phyloP scores from a whole-genome alignment of 208 protist species.

The Acanthamoeba lenticulata region DNA sequence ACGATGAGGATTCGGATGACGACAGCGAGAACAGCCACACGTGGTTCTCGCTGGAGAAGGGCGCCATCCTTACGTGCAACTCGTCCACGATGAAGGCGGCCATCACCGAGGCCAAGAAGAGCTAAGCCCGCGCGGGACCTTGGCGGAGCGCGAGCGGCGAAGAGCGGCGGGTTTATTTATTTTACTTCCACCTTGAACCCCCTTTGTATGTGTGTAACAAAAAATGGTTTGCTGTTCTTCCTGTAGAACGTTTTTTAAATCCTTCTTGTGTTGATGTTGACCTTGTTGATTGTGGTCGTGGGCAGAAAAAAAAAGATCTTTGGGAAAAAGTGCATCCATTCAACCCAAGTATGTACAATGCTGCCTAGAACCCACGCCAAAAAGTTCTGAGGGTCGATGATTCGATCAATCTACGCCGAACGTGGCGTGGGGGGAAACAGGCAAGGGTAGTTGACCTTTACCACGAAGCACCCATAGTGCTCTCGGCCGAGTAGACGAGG shows the following conservation, averaged over 20 bases:
- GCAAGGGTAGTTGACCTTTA: not conserved
- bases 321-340: no score
- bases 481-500: slow-evolving; percentile 61
- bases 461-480: slow-evolving; percentile 7
- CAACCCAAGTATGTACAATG: no score
- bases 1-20: not conserved
- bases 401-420: no score
- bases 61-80: slow-evolving; percentile 2
- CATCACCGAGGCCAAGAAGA: slow-evolving; percentile 39
- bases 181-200: not conserved
- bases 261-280: no score
- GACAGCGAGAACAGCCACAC: slow-evolving; percentile 36
- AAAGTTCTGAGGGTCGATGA: no score
- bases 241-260: not conserved
- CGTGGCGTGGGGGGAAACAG: not conserved
- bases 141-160: no score
- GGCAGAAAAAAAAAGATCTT: no score
- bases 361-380: no score
- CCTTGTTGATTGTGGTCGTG: no score
- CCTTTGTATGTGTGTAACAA: no score
- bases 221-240: not conserved
- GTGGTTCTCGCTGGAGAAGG: slow-evolving; percentile 53
- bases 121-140: no score
- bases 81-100: slow-evolving; percentile 36
- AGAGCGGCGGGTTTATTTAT: not conserved